Evolutionary conservation across 768 basidiomycete genomes (phyloP), one percentile per base, ranked within the genome.

Genomic region (Lactifluus subvellereus): DNA sequence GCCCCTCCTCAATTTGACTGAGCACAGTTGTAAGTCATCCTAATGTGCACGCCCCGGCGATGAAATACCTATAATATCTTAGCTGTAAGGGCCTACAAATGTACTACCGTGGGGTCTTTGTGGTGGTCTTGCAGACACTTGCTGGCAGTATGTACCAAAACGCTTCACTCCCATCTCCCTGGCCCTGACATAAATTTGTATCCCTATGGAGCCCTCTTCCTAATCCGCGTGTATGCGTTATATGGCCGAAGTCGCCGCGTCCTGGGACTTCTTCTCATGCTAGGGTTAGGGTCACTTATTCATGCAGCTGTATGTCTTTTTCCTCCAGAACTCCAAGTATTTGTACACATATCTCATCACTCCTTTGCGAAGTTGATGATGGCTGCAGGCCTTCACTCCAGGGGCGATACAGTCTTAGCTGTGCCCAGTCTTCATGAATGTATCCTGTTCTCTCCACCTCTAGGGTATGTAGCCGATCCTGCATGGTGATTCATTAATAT

Each of bases 201-300:
- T 6, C 18, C 51, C 13, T 27, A 6, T 27, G 4, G 2, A 63
- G 62, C 9, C 3, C 57, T 63, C 14, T 49, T 45, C 11, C 0
- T 54, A 6, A 16, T 59, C 38, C 62, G 62, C 47, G 62, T 63
- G 30, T 37, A 63, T 7, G 62, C 57, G 2, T 37, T 63, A 6
- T 63, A 50, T 20, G 52, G 47, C 20, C 35, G 52, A 50, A 63
- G 57, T 42, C 57, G 32, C 33, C 53, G 33, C 16, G 9, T 59
- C 20, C 54, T 59, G 8, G 33, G 32, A 6, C 0, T 55, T 35
- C 58, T 64, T 11, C 0, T 49, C 3, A 2, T 7, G 2, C 2
- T 50, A 13, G 38, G 38, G n/a, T 13, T 10, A 4, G 20, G 6
- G 20, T 18, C 37, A 1, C 6, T 58, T 50, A 33, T 58, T 22